Conservation (phyloP, 2,329 filamentous ascomycete genomes). For the Aspergillus ruber region DNA sequence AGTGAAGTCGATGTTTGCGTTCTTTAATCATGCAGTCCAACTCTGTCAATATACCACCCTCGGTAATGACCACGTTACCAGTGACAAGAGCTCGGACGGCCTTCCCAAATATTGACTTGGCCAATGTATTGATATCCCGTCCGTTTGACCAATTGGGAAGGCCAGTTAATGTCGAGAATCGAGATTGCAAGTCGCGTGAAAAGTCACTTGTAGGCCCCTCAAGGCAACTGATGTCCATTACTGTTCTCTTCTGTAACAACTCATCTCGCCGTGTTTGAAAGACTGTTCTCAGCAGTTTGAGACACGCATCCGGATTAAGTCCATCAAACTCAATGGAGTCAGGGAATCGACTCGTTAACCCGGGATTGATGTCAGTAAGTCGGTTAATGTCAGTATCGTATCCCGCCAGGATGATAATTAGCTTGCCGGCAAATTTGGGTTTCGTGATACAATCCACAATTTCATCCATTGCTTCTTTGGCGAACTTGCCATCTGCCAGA, state of each 20-base stretch:
- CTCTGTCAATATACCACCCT: slow-evolving; percentile 1
- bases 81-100: background rate
- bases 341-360: slow-evolving; percentile 59
- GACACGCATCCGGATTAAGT: slow-evolving; percentile 40
- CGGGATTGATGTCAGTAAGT: slow-evolving; percentile 56
- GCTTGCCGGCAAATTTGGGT: slow-evolving; percentile 50
- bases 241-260: slow-evolving; percentile 9
- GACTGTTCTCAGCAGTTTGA: slow-evolving; percentile 37
- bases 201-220: slow-evolving; percentile 13
- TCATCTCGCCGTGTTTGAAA: slow-evolving; percentile 25
- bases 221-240: slow-evolving; percentile 23
- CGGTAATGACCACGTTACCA: background rate
- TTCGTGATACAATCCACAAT: slow-evolving; percentile 50
- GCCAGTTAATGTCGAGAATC: slow-evolving; percentile 37
- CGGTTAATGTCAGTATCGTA: slow-evolving; percentile 62
- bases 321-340: slow-evolving; percentile 53
- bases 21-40: slow-evolving; percentile 12
- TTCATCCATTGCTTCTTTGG: slow-evolving; percentile 50
- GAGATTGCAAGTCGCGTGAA: slow-evolving; percentile 8
- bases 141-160: slow-evolving; percentile 57
- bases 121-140: slow-evolving; percentile 54
- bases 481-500: slow-evolving; percentile 52
- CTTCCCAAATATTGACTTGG: slow-evolving; percentile 44
- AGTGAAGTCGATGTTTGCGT: slow-evolving; percentile 2
- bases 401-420: slow-evolving; percentile 63